Percentiles rank a stretch among this genome's conserved stretches.
Evolutionary conservation across 2,329 filamentous ascomycete species (phyloP).

Genomic region (Akanthomyces dipterigenus): DNA sequence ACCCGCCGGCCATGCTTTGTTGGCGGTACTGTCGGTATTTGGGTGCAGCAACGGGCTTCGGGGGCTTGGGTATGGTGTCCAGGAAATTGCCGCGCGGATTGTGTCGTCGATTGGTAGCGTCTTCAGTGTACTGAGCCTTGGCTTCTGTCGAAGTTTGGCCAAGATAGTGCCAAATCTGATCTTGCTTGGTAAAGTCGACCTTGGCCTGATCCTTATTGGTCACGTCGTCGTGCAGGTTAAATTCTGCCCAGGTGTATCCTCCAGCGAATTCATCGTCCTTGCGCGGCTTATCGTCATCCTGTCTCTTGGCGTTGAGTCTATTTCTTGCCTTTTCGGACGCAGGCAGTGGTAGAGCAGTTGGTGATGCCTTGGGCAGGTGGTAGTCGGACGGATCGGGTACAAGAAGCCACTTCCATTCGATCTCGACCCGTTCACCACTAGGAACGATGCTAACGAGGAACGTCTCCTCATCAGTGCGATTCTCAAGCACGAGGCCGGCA

Average conservation of each 20-base stretch:
- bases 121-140: constrained; percentile 83
- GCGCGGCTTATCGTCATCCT: constrained; percentile 54
- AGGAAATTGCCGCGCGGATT: constrained; percentile 67
- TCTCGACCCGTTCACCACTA: constrained; percentile 67
- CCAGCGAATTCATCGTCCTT: constrained; percentile 62
- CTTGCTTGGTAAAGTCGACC: constrained; percentile 63
- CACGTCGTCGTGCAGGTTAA: constrained; percentile 56
- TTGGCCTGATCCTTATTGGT: constrained; percentile 56
- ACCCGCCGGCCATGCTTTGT: constrained; percentile 25
- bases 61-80: constrained; percentile 56
- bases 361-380: constrained; percentile 66
- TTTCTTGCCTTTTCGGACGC: constrained; percentile 55
- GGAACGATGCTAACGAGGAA: constrained; percentile 79
- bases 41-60: constrained; percentile 28
- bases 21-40: constrained; percentile 19
- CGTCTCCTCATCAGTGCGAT: constrained; percentile 66
- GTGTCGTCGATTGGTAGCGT: constrained; percentile 52
- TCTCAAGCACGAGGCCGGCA: constrained; percentile 81
- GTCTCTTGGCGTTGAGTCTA: constrained; percentile 59
- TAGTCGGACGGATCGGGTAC: constrained; percentile 66
- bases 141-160: constrained; percentile 82
- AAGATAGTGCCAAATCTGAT: constrained; percentile 85
- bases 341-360: constrained; percentile 66
- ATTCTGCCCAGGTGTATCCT: constrained; percentile 72
- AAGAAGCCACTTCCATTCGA: constrained; percentile 79